These are phyloP conservation scores for Kalmanozyma brasiliensis DNA, from an alignment of 1,284 basidiomycete genomes.

Conservation along the genomic window DNA sequence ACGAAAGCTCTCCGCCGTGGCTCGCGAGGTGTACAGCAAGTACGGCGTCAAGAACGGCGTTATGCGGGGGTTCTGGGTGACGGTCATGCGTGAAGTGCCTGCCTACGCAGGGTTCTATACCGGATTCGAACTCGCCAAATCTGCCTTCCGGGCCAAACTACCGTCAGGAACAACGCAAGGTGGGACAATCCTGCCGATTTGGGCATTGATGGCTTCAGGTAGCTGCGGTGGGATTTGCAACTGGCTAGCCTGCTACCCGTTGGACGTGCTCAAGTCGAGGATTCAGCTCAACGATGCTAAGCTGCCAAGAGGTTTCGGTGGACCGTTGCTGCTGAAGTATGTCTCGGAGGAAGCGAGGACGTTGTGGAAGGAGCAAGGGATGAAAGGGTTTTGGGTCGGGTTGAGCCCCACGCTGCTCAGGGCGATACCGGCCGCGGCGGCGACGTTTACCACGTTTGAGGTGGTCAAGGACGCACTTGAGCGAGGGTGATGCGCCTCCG, in stretches of 20 bases:
- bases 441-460: slow-evolving; percentile 59
- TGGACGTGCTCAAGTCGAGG: slow-evolving; percentile 68
- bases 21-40: slow-evolving; percentile 80
- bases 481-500: no score
- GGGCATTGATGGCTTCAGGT: slow-evolving; percentile 87
- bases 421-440: slow-evolving; percentile 57
- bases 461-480: slow-evolving; percentile 47
- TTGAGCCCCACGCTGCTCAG: slow-evolving; percentile 53
- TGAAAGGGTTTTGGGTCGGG: slow-evolving; percentile 42
- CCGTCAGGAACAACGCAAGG: slow-evolving; percentile 12
- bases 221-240: slow-evolving; percentile 89
- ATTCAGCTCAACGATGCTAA: slow-evolving; percentile 43
- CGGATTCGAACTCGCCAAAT: slow-evolving; percentile 88
- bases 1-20: slow-evolving; percentile 81
- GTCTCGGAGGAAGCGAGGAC: slow-evolving; percentile 28
- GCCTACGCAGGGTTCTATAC: slow-evolving; percentile 88
- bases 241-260: slow-evolving; percentile 91
- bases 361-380: slow-evolving; percentile 33
- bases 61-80: slow-evolving; percentile 98
- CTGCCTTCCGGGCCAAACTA: slow-evolving; percentile 74
- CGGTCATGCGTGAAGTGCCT: slow-evolving; percentile 89
- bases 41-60: slow-evolving; percentile 87
- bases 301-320: slow-evolving; percentile 27
- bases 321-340: slow-evolving; percentile 29
- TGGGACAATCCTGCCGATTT: slow-evolving; percentile 76